Conservation (phyloP, 106 monocot genomes). For the Narthecium ossifragum region DNA sequence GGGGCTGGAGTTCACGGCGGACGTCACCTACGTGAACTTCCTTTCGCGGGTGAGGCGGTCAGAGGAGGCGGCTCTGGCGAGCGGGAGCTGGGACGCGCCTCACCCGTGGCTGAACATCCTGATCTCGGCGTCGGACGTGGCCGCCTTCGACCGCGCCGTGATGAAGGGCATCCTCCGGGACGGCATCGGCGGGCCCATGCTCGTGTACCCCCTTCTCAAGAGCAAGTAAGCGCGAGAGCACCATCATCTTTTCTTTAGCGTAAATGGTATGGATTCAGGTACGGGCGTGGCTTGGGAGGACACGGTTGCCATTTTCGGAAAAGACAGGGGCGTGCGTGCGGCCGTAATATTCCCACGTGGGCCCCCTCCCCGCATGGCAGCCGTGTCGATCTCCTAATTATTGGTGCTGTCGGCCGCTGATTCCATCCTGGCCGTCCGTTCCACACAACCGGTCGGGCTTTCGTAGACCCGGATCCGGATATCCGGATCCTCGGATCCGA, state of each 20-base stretch:
- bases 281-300: background rate
- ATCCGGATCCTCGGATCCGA: too few species aligned
- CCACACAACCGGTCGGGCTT: too few species aligned
- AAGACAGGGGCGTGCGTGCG: background rate
- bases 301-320: background rate
- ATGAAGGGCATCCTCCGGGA: slow-evolving; percentile 45
- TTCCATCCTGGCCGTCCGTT: too few species aligned
- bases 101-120: slow-evolving; percentile 96
- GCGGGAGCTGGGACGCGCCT: slow-evolving; percentile 72
- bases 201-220: slow-evolving; percentile 73
- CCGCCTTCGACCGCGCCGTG: slow-evolving; percentile 63
- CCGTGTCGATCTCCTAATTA: too few species aligned
- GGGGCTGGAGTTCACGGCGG: slow-evolving; percentile 58
- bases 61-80: slow-evolving; percentile 63
- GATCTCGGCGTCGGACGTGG: slow-evolving; percentile 55
- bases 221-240: slow-evolving; percentile 40
- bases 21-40: slow-evolving; percentile 72
- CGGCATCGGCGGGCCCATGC: slow-evolving; percentile 91
- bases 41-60: slow-evolving; percentile 66
- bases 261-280: too few species aligned
- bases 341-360: too few species aligned
- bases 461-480: too few species aligned
- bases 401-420: too few species aligned
- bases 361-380: too few species aligned
- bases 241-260: background rate